Evolutionary conservation across 2,329 filamentous ascomycete species (phyloP), one percentile per base, ranked within the genome.

Genomic region (Neofusicoccum umdonicola): DNA sequence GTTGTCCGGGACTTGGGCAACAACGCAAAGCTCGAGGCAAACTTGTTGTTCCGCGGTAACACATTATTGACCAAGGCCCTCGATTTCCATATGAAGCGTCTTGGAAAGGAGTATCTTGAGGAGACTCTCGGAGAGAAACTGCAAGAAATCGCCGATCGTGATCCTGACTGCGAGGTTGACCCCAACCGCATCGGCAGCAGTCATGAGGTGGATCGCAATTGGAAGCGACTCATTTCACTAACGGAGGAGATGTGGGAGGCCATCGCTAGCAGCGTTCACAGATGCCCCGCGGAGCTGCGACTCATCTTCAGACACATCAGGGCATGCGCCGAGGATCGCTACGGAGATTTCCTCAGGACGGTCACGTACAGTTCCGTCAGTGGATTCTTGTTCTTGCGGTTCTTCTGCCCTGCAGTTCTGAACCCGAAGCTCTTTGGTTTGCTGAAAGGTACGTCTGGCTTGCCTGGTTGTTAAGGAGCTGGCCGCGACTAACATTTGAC

Each of bases 331-430:
- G 94, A 97, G 71, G 93, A 97, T 75, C 89, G 93, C 17, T 98
- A 97, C 74, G 94, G 94, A 34, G 92, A 96, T 75, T 97, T 96
- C 71, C 81, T 97, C 47, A 88, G 93, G 34, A 94, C 91, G 1
- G 93, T 97, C 42, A 88, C 90, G 51, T 98, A 97, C 74, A 97
- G 93, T 61, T 96, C 93, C 74, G 93, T 98, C 1, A 97, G 93
- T 50, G 94, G 94, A 0, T 98, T 98, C 73, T 79, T 98, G 12
- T 98, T 98, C 75, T 83, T 98, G 66, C 89, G 94, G 4, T 97
- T 97, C 81, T 95, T 98, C 72, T 97, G 93, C 73, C 94, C 94
- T 3, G 93, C 94, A n/a, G 93, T 98, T 65, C 82, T 98, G 6
- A 97, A 97, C 67, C 94, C 94, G 0, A 97, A 97, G 78, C 84